Percentiles rank a stretch among this genome's conserved stretches.
Conservation (phyloP, 129 eudicot species). For the Flaveria linearis region DNA sequence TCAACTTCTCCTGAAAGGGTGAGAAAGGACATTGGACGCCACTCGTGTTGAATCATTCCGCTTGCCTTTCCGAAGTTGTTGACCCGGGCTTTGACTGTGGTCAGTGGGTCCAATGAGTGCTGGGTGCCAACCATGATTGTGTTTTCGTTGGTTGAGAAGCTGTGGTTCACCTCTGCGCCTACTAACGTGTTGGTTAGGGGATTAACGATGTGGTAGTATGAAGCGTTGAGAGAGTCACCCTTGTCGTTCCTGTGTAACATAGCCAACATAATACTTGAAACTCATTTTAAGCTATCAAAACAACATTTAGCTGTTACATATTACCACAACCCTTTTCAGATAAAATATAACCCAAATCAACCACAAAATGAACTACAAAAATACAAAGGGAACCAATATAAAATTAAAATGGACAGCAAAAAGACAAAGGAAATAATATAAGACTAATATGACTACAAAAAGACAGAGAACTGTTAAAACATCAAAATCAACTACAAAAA, state of each 20-base stretch:
- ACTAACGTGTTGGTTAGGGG: conserved; percentile 74
- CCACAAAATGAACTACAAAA: too few species aligned
- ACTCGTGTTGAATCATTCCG: conserved; percentile 81
- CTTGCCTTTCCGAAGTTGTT: conserved; percentile 75
- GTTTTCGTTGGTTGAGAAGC: conserved; percentile 77
- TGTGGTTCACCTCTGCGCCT: conserved; percentile 80
- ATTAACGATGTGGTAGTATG: conserved; percentile 74
- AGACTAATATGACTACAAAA: too few species aligned
- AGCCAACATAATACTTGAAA: not conserved
- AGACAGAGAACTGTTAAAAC: too few species aligned
- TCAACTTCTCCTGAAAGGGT: conserved; percentile 79
- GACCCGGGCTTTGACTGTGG: conserved; percentile 66
- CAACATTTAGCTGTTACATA: not conserved
- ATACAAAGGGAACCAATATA: not conserved
- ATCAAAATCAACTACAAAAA: too few species aligned
- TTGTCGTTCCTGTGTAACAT: conserved; percentile 61
- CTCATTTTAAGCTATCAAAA: not conserved
- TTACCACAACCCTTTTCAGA: too few species aligned
- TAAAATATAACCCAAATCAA: too few species aligned
- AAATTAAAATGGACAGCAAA: too few species aligned
- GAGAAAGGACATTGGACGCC: conserved; percentile 82
- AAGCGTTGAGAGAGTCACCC: conserved; percentile 69
- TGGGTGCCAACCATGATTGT: conserved; percentile 72
- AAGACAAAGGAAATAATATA: too few species aligned
- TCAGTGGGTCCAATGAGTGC: conserved; percentile 69